Evolutionary conservation across 768 basidiomycete species (phyloP).

Genomic region (Russula dissimulans): DNA sequence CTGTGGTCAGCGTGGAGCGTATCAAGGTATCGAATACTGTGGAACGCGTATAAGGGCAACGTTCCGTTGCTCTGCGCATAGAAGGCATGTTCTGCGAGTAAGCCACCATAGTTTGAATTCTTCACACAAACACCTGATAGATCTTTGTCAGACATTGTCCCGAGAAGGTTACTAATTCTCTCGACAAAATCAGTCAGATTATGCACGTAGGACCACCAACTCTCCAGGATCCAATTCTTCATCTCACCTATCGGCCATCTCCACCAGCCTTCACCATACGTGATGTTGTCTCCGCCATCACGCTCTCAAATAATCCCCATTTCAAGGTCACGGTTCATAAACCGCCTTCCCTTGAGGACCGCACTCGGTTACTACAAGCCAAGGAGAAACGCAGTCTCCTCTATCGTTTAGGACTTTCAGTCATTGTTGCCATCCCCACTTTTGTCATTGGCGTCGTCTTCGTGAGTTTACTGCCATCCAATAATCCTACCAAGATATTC

Average conservation of each 20-base stretch:
- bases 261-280: conserved; percentile 57
- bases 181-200: conserved; percentile 32
- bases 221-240: conserved; percentile 37
- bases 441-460: conserved; percentile 73
- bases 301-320: conserved; percentile 32
- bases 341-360: conserved; percentile 52
- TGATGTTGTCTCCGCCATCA: conserved; percentile 42
- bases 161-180: conserved; percentile 35
- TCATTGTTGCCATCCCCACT: conserved; percentile 61
- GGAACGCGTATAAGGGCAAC: conserved; percentile 30
- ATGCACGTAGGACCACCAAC: conserved; percentile 34
- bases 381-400: conserved; percentile 50
- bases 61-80: conserved; percentile 44
- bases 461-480: conserved; percentile 52
- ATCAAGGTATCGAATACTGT: conserved; percentile 36
- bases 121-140: neutral
- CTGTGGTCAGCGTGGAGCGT: conserved; percentile 26
- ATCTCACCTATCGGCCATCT: conserved; percentile 42
- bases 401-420: conserved; percentile 44
- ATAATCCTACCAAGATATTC: conserved; percentile 38
- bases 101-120: conserved; percentile 21
- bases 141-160: conserved; percentile 42
- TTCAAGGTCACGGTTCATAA: conserved; percentile 39
- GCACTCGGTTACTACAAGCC: conserved; percentile 47
- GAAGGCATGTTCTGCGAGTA: conserved; percentile 59